phyloP scores from a whole-genome alignment of 2,329 filamentous ascomycete species.

The Alternaria atra region DNA sequence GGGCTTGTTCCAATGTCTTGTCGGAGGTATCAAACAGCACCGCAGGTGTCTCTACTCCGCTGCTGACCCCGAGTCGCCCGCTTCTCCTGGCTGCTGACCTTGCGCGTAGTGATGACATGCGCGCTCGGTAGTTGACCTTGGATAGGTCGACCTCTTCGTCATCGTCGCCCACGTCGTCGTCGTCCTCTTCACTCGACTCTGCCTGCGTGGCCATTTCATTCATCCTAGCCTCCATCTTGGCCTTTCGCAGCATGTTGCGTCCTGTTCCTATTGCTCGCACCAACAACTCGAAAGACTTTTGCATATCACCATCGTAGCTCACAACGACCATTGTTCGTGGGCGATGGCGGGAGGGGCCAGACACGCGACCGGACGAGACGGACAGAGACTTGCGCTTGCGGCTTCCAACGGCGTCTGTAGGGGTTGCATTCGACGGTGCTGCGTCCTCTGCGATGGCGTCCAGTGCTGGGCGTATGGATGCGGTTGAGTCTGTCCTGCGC shows the following conservation, averaged over 20 bases:
- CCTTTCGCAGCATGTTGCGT: conserved; percentile 85
- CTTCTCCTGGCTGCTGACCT: conserved; percentile 30
- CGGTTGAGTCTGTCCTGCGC: conserved; percentile 46
- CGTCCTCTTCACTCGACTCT: conserved; percentile 38
- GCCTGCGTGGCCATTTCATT: conserved; percentile 55
- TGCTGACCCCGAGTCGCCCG: conserved; percentile 13
- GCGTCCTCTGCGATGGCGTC: conserved; percentile 33
- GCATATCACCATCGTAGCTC: conserved; percentile 90
- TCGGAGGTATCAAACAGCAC: conserved; percentile 71
- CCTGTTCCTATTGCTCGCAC: conserved; percentile 83
- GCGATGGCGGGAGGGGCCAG: conserved; percentile 66
- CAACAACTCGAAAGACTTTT: conserved; percentile 81
- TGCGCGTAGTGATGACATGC: conserved; percentile 44
- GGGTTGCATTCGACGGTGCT: conserved; percentile 22
- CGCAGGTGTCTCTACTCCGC: conserved; percentile 26
- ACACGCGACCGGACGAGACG: conserved; percentile 49
- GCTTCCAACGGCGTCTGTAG: conserved; percentile 28
- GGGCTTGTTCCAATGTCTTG: conserved; percentile 79
- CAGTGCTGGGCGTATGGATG: conserved; percentile 46
- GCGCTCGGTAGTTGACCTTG: conserved; percentile 51
- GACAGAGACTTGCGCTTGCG: conserved; percentile 58
- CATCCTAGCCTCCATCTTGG: conserved; percentile 82
- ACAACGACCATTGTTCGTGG: conserved; percentile 81
- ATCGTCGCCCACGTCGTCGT: conserved; percentile 32
- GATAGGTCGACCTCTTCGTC: conserved; percentile 39